A percentile compares a stretch with the other conserved stretches of the same genome.
Evolutionary conservation across 176 grass and related monocot species (phyloP).

Genomic region (Lolium rigidum): DNA sequence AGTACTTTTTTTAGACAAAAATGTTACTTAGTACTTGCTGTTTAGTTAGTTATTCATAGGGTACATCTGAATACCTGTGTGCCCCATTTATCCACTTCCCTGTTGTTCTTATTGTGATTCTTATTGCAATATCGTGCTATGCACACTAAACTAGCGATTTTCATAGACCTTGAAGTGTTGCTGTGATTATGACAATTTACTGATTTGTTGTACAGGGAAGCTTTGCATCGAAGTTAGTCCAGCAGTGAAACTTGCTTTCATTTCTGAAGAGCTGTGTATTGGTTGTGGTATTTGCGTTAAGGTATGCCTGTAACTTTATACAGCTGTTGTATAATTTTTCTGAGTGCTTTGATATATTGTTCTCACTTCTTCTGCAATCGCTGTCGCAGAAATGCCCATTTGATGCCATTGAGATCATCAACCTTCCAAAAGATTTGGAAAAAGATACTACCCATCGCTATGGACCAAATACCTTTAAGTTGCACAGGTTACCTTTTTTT

Average conservation of each 20-base stretch:
- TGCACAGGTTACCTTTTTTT: slow-evolving; percentile 76
- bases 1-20: too few species aligned
- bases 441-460: slow-evolving; percentile 98
- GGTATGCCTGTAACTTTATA: slow-evolving; percentile 45
- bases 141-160: background rate
- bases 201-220: slow-evolving; percentile 61
- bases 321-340: background rate
- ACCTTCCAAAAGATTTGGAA: slow-evolving; percentile 91
- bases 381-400: slow-evolving; percentile 92
- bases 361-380: slow-evolving; percentile 36
- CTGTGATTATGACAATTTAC: slow-evolving; percentile 12
- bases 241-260: slow-evolving; percentile 76
- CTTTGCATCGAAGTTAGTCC: slow-evolving; percentile 91
- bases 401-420: slow-evolving; percentile 98
- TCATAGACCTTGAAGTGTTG: background rate
- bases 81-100: slow-evolving; percentile 13
- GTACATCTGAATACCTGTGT: background rate
- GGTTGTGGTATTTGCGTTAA: slow-evolving; percentile 98
- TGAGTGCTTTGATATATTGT: background rate
- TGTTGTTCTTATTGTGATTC: background rate
- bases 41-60: slow-evolving; percentile 12
- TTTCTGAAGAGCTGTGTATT: slow-evolving; percentile 97
- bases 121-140: background rate
- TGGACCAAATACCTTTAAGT: slow-evolving; percentile 94
- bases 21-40: background rate